These are phyloP conservation scores for Globisporangium spinosum DNA, from an alignment of 352 stramenopile genomes.

Conservation along the genomic window DNA sequence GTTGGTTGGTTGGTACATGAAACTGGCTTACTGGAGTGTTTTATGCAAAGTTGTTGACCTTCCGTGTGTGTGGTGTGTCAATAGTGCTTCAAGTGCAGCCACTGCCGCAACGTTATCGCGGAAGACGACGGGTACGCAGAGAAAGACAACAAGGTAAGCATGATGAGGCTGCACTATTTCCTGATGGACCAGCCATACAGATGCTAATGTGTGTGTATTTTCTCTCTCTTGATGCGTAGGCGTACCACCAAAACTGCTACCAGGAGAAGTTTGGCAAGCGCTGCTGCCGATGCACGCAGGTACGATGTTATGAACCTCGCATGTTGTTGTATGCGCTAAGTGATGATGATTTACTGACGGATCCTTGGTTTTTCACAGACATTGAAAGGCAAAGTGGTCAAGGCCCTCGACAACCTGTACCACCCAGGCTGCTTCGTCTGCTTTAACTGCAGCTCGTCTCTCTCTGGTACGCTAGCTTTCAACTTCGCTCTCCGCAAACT, in stretches of 20 bases:
- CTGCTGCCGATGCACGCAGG: constrained; percentile 73
- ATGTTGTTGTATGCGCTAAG: not conserved
- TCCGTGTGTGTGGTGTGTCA: not conserved
- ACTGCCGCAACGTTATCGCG: constrained; percentile 64
- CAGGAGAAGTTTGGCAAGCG: constrained; percentile 76
- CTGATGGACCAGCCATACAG: not conserved
- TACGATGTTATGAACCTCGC: constrained; percentile 9
- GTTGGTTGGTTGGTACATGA: not conserved
- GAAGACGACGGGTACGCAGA: constrained; percentile 82
- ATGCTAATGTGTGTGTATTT: not conserved
- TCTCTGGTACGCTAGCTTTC: constrained; percentile 44
- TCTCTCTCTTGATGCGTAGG: constrained; percentile 22
- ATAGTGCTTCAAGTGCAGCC: constrained; percentile 80
- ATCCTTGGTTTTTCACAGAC: constrained; percentile 23
- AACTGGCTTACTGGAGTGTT: not conserved
- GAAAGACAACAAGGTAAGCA: constrained; percentile 64
- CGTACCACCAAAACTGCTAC: constrained; percentile 80
- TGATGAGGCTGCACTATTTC: not conserved
- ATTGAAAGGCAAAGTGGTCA: constrained; percentile 84
- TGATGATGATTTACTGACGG: not conserved
- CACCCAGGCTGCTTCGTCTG: constrained; percentile 84
- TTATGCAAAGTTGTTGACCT: not conserved
- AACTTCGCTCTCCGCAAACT: not conserved
- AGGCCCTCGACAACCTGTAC: constrained; percentile 81
- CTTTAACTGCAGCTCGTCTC: constrained; percentile 66